Evolutionary conservation across 441 rosid genomes (phyloP).

Genomic region (Jatropha podagrica): DNA sequence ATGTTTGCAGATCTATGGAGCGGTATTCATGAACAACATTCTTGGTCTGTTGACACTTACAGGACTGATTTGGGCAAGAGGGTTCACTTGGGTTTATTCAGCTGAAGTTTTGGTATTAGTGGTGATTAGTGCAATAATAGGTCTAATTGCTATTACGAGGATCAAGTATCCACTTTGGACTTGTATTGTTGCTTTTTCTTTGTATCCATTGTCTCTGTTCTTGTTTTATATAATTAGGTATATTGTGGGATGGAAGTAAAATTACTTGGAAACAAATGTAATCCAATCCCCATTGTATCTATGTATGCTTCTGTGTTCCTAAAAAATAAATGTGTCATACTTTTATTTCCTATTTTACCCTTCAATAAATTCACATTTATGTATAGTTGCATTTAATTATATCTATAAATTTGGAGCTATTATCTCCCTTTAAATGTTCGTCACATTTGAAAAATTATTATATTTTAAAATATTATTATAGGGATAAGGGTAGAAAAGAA

Average conservation of each 20-base stretch:
- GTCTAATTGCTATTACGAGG: constrained; percentile 23
- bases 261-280: too few relatives aligned
- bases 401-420: too few relatives aligned
- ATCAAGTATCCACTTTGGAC: constrained; percentile 35
- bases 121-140: constrained; percentile 24
- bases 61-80: constrained; percentile 30
- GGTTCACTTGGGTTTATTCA: constrained; percentile 36
- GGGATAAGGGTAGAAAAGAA: too few relatives aligned
- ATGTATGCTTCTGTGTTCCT: not conserved
- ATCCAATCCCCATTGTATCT: not conserved
- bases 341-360: too few relatives aligned
- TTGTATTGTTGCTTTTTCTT: constrained; percentile 30
- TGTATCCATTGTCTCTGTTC: constrained; percentile 35
- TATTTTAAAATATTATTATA: too few relatives aligned
- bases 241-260: constrained; percentile 17
- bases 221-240: constrained; percentile 31
- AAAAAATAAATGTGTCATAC: too few relatives aligned
- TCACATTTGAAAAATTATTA: too few relatives aligned
- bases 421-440: too few relatives aligned
- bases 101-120: constrained; percentile 32
- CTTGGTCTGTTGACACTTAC: constrained; percentile 24
- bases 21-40: constrained; percentile 34
- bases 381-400: too few relatives aligned
- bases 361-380: too few relatives aligned
- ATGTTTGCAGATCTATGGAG: constrained; percentile 36